These are phyloP conservation scores for Magnolia sinica DNA, from an alignment of 164 flowering plant species.

Conservation along the genomic window DNA sequence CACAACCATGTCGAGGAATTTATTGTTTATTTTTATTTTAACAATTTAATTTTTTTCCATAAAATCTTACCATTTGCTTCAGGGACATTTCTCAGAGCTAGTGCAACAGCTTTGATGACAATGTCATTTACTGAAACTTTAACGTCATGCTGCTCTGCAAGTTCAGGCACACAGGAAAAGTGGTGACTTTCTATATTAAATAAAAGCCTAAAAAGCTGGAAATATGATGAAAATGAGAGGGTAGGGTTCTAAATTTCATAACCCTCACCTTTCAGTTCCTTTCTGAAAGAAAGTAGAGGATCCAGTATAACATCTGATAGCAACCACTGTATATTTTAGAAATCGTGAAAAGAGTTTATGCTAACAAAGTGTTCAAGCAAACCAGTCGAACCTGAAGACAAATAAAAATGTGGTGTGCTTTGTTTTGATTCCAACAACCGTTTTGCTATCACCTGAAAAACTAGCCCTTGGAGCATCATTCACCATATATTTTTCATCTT, in stretches of 20 bases:
- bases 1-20: too few relatives aligned
- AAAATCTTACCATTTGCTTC: slow-evolving; percentile 79
- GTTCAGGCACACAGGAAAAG: slow-evolving; percentile 14
- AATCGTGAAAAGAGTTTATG: slow-evolving; percentile 1
- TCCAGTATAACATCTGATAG: slow-evolving; percentile 83
- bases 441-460: slow-evolving; percentile 82
- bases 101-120: slow-evolving; percentile 91
- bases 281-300: slow-evolving; percentile 88
- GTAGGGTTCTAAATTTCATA: background rate
- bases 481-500: background rate
- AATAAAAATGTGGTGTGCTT: slow-evolving; percentile 80
- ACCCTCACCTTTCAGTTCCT: slow-evolving; percentile 78
- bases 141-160: slow-evolving; percentile 70
- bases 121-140: slow-evolving; percentile 98
- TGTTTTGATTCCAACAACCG: slow-evolving; percentile 93
- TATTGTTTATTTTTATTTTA: background rate
- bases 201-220: background rate
- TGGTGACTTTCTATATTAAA: slow-evolving; percentile 5
- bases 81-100: slow-evolving; percentile 77
- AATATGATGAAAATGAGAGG: background rate
- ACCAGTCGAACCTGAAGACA: slow-evolving; percentile 29
- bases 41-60: background rate
- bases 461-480: background rate
- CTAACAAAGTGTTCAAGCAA: slow-evolving; percentile 2
- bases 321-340: slow-evolving; percentile 19